These are phyloP conservation scores for Somion occarium DNA, from an alignment of 1,284 basidiomycete species.

Conservation along the genomic window DNA sequence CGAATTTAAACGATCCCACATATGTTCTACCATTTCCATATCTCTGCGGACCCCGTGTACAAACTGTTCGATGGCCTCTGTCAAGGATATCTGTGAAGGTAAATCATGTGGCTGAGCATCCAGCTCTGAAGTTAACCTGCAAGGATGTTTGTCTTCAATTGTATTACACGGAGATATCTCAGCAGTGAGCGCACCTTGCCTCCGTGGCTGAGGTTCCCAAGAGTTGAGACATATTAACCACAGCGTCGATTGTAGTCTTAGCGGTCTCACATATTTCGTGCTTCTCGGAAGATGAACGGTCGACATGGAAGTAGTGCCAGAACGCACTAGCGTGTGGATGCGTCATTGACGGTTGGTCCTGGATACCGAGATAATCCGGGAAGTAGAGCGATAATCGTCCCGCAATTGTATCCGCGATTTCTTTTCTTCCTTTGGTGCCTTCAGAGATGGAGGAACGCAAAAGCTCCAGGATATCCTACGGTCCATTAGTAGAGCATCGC, in stretches of 20 bases:
- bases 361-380: background rate
- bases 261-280: background rate
- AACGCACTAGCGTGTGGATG: background rate
- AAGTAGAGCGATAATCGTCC: background rate
- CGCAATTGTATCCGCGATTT: background rate
- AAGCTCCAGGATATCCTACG: background rate
- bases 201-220: background rate
- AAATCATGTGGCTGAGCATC: too few relatives aligned
- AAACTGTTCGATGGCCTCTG: too few relatives aligned
- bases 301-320: background rate
- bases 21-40: background rate
- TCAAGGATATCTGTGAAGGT: too few relatives aligned
- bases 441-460: background rate
- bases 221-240: background rate
- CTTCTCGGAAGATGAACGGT: background rate
- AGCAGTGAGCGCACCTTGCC: background rate
- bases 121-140: background rate
- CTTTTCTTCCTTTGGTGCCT: background rate
- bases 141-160: background rate
- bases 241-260: background rate
- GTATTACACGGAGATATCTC: background rate
- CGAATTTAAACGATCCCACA: too few relatives aligned
- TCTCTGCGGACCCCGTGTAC: background rate
- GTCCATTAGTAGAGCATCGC: background rate
- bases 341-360: background rate